Base-by-base conservation (phyloP, 345 rosid genomes). In the Schrenkiella parvula region DNA sequence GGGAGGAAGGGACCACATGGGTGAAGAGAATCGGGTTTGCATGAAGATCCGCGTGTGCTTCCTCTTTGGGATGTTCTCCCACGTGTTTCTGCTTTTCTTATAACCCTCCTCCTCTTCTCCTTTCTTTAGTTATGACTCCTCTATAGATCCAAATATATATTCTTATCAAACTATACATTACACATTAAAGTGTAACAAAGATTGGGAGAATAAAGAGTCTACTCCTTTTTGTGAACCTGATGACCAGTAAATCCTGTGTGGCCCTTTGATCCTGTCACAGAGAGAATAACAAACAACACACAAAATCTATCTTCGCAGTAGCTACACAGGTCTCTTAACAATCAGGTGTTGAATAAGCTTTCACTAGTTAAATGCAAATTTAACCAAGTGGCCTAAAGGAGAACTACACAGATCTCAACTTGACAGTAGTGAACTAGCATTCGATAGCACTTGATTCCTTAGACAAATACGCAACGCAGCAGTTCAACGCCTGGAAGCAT, bases 21-120 rank as follows among this genome's bases (percentile, higher is more conserved):
- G 74, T 8, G 64, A 68, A 6, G 37, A 66, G 68, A 74, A 59
- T 66, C 65, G 55, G 37, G 66, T 18, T 60, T 75, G 75, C 79
- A 76, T 76, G 79, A 76, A 52, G 71, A 76, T 76, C 79, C 79
- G 79, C 79, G 79, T 76, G 79, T 76, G 79, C 79, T 68, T 75
- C 79, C 75, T 75, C 70, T 75, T 52, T 42, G 66, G 59, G 75
- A 70, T 62, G 66, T 69, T 68, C 75, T 55, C 79, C 78, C 79
- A 76, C 79, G 79, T 69, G 79, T 76, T 69, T 22, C 53, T 76
- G 75, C 51, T 69, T 63, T 57, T 57, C 64, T 5, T 23, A 23
- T 23, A 23, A 23, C 25, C 25, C 25, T 3, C 25, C n/a, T n/a
- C n/a, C n/a, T 9, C 8, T 35, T 43, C 25, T 8, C 34, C 43